Base-by-base conservation (phyloP, 108 stramenopile species). In the Pseudonitzschia pungens region DNA sequence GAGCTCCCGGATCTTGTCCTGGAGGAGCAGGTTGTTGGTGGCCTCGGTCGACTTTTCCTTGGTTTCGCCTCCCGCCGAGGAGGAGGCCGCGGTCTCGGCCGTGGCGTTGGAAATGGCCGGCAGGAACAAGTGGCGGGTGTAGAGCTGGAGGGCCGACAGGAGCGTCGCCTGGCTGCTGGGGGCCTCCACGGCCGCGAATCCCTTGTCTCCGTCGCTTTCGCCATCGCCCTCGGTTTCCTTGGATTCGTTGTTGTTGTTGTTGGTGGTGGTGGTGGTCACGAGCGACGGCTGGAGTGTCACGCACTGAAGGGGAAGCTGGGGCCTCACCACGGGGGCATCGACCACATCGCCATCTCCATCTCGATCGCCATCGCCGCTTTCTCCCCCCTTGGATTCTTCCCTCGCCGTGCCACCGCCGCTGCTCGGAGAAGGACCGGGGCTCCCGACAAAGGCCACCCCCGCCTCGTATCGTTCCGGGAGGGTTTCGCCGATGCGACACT, bases 41-140 rank as follows among this genome's bases (percentile, higher is more conserved):
- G 26, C 29, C 28, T 76, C 2, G 21, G 56, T 33, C 66, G 68
- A 52, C 5, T 12, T 55, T 15, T 65, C 58, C 48, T 52, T 63
- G 45, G 45, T 41, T 42, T 81, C 43, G 20, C 28, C 68, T 0
- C 8, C 45, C 18, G 31, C 50, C 20, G 74, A 42, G 9, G 14
- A 4, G 9, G 45, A 14, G 21, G 67, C 24, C 16, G 57, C 20
- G 65, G 59, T 10, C 69, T 76, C 40, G 81, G 76, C 29, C 78
- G 80, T 14, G 21, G 57, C 26, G 26, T 21, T 7, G 10, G 57
- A 62, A 40, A 93, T 80, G 50, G 92, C 86, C 20, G 92, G 92
- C 51, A 87, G 73, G 63, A 93, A 93, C 75, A 87, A 83, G 68
- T 93, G 88, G 2, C 89, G 79, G 2, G 92, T 89, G 74, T 88